Evolutionary conservation across 2,329 filamentous ascomycete genomes (phyloP).

Genomic region (Basipetospora sp.): DNA sequence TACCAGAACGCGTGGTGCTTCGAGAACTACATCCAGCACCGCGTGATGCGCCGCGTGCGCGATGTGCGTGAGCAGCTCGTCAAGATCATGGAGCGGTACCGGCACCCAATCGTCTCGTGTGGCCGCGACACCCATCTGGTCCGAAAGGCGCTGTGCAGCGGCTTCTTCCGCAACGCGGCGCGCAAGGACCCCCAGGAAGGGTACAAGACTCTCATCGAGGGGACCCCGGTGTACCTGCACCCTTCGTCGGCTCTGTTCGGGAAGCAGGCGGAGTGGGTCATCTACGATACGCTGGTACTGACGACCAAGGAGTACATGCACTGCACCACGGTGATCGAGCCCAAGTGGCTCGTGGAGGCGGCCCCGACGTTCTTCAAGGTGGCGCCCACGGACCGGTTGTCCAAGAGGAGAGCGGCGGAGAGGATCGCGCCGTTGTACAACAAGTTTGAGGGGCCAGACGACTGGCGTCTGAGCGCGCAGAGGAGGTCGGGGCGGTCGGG

Average conservation of each 20-base stretch:
- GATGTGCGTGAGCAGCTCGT: constrained; percentile 86
- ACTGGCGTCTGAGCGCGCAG: constrained; percentile 87
- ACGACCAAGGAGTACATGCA: constrained; percentile 99
- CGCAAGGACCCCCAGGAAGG: constrained; percentile 92
- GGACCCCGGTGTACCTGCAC: constrained; percentile 88
- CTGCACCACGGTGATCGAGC: constrained; percentile 80
- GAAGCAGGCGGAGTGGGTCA: constrained; percentile 90
- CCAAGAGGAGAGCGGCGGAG: constrained; percentile 85
- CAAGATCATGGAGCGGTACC: constrained; percentile 86
- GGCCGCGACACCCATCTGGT: constrained; percentile 78
- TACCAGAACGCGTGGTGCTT: constrained; percentile 86
- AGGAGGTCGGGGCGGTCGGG: constrained; percentile 70
- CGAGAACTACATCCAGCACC: constrained; percentile 92
- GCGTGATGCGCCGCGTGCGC: constrained; percentile 74
- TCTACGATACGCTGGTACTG: constrained; percentile 80
- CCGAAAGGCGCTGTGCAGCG: constrained; percentile 73
- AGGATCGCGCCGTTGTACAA: constrained; percentile 91
- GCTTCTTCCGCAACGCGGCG: constrained; percentile 90
- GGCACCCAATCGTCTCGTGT: constrained; percentile 67
- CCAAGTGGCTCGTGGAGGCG: constrained; percentile 84
- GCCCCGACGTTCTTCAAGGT: constrained; percentile 99
- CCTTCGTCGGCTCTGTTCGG: constrained; percentile 84
- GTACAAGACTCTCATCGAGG: constrained; percentile 93
- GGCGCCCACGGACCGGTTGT: constrained; percentile 69
- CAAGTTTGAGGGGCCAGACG: constrained; percentile 79